Evolutionary conservation across 1,284 basidiomycete genomes (phyloP).

Genomic region (Cutaneotrichosporon curvatum): DNA sequence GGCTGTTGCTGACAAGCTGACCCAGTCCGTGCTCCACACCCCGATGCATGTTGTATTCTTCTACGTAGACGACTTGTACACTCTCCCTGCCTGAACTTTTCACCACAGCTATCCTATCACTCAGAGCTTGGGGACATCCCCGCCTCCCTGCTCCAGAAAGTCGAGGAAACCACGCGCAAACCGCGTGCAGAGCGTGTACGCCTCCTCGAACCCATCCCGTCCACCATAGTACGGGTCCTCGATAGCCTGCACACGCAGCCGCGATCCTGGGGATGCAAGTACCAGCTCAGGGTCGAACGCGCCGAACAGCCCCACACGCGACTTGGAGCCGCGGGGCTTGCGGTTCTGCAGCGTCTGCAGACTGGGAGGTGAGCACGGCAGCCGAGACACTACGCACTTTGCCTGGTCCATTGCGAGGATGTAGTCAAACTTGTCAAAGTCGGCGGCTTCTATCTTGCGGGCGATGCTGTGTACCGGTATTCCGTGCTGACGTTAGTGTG

Average conservation of each 20-base stretch:
- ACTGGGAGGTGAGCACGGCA: constrained; percentile 23
- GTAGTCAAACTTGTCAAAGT: constrained; percentile 47
- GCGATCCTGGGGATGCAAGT: constrained; percentile 19
- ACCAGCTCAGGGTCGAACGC: constrained; percentile 29
- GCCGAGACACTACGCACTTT: too few species aligned
- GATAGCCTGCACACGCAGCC: constrained; percentile 20
- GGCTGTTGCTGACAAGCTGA: too few species aligned
- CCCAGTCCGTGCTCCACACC: too few species aligned
- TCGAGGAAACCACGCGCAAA: constrained; percentile 44
- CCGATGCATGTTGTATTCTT: too few species aligned
- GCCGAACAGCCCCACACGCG: constrained; percentile 36
- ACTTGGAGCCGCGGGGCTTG: constrained; percentile 28
- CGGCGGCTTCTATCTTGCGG: constrained; percentile 35
- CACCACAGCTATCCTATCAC: background rate
- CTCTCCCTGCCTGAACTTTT: too few species aligned
- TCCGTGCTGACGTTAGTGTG: constrained; percentile 24
- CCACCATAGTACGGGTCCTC: constrained; percentile 48
- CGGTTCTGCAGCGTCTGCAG: constrained; percentile 41
- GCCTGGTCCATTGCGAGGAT: constrained; percentile 49
- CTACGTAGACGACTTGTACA: too few species aligned
- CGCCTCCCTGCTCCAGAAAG: constrained; percentile 26
- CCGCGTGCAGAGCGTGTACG: constrained; percentile 45
- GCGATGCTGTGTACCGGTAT: constrained; percentile 45
- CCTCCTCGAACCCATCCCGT: constrained; percentile 44
- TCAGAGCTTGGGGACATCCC: constrained; percentile 15